Evolutionary conservation across 495 filamentous ascomycete species (phyloP).

Genomic region (Tuber melanosporum): DNA sequence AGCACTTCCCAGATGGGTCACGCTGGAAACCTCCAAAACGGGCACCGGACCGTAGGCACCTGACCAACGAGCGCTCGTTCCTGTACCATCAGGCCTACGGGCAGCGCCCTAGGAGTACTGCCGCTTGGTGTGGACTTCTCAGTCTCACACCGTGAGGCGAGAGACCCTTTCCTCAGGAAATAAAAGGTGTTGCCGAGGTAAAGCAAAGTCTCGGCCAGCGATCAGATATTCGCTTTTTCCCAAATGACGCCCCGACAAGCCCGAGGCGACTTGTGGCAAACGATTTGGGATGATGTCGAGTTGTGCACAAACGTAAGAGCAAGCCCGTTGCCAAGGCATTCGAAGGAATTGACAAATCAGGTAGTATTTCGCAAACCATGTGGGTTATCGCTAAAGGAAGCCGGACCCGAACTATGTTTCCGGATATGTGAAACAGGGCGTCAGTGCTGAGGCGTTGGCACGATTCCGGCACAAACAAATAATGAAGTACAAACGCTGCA

Average conservation of each 20-base stretch:
- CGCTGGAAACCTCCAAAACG: neutral
- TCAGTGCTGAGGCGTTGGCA: conserved; percentile 9
- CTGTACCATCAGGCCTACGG: conserved; percentile 1
- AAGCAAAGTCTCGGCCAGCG: conserved; percentile 34
- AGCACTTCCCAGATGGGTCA: neutral
- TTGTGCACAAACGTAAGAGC: conserved; percentile 42
- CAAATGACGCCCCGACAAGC: conserved; percentile 50
- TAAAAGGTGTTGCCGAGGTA: conserved; percentile 30
- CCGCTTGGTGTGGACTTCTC: neutral
- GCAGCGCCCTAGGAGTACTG: conserved; percentile 9
- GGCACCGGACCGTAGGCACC: neutral
- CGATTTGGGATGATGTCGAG: conserved; percentile 57
- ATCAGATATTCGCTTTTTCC: conserved; percentile 13
- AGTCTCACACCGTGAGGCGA: conserved; percentile 14
- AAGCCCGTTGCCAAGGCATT: conserved; percentile 16
- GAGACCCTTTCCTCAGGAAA: conserved; percentile 24
- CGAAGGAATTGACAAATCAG: conserved; percentile 11
- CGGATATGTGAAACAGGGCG: conserved; percentile 18
- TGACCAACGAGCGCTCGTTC: neutral
- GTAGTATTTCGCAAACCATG: conserved; percentile 44
- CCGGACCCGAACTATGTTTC: conserved; percentile 50
- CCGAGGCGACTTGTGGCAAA: conserved; percentile 52
- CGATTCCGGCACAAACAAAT: conserved; percentile 2
- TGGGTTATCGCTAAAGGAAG: conserved; percentile 53
- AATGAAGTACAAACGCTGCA: conserved; percentile 44